A percentile compares a stretch with the other conserved stretches of the same genome.
Evolutionary conservation across 2,329 filamentous ascomycete genomes (phyloP).

Genomic region (Phialophora macrospora): DNA sequence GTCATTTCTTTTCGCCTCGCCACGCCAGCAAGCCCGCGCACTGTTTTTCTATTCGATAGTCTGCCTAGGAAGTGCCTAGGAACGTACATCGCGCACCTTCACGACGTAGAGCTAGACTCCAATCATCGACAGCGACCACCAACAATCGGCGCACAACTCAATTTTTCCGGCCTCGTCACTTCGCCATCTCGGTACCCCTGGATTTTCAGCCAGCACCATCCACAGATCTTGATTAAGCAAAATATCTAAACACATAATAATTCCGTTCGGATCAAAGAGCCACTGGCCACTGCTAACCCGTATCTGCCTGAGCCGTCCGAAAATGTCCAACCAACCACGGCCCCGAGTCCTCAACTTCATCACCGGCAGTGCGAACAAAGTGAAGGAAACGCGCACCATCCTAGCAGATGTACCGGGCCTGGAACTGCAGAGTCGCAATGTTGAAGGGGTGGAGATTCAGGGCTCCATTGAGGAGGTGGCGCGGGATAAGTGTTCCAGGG

Average conservation of each 20-base stretch:
- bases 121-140: background rate
- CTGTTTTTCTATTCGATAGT: background rate
- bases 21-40: background rate
- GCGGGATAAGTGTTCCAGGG: slow-evolving; percentile 75
- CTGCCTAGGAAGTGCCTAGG: background rate
- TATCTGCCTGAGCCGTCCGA: background rate
- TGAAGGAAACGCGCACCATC: slow-evolving; percentile 86
- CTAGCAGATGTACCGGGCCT: slow-evolving; percentile 74
- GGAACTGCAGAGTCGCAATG: slow-evolving; percentile 73
- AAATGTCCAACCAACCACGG: slow-evolving; percentile 16
- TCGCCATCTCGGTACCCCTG: background rate
- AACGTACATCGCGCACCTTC: background rate
- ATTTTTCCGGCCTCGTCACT: background rate
- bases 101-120: background rate
- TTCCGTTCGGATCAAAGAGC: background rate
- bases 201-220: background rate
- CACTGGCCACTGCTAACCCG: background rate
- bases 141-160: background rate
- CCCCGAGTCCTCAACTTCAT: slow-evolving; percentile 77
- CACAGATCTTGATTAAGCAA: background rate
- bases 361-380: slow-evolving; percentile 93
- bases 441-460: slow-evolving; percentile 76
- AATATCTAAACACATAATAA: background rate
- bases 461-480: slow-evolving; percentile 92
- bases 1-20: background rate